These are phyloP conservation scores for Trichoderma sp. DNA, from an alignment of 2,329 filamentous ascomycete genomes.

Conservation along the genomic window DNA sequence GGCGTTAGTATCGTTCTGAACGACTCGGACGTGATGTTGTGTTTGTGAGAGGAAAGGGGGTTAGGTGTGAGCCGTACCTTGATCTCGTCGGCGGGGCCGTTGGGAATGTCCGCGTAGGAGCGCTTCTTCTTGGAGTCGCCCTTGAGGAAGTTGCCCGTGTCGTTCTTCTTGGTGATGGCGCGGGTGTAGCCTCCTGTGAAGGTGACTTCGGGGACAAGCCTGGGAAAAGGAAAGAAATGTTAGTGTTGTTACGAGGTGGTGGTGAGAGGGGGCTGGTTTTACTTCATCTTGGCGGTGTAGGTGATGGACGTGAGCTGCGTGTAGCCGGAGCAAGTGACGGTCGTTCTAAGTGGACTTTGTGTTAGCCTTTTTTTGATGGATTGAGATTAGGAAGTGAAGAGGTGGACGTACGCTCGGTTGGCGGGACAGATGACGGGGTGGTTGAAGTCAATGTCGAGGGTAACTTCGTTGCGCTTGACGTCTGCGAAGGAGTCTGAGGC, in stretches of 20 bases:
- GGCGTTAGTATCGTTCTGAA: background rate
- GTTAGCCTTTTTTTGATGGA: background rate
- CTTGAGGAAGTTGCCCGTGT: slow-evolving; percentile 17
- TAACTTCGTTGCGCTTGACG: slow-evolving; percentile 20
- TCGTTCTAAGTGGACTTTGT: background rate
- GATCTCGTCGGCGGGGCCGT: slow-evolving; percentile 16
- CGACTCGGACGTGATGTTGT: background rate
- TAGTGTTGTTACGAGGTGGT: background rate
- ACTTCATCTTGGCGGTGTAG: slow-evolving; percentile 26
- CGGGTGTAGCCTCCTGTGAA: slow-evolving; percentile 25
- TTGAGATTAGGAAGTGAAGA: background rate
- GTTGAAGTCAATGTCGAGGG: slow-evolving; percentile 19
- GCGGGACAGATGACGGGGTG: slow-evolving; percentile 21
- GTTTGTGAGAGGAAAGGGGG: too few species aligned
- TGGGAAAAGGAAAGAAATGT: background rate
- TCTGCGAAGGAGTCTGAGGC: slow-evolving; percentile 19
- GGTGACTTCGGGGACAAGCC: slow-evolving; percentile 24
- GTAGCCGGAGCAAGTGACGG: slow-evolving; percentile 25
- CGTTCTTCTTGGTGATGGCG: slow-evolving; percentile 15
- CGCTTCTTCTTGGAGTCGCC: slow-evolving; percentile 21
- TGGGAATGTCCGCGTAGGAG: slow-evolving; percentile 21
- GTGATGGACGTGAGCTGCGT: slow-evolving; percentile 25
- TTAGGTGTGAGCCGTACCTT: background rate
- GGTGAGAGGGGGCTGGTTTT: background rate
- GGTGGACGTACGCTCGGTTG: slow-evolving; percentile 20